Conservation (phyloP, 2,329 filamentous ascomycete species). For the Neonectria neomacrospora region DNA sequence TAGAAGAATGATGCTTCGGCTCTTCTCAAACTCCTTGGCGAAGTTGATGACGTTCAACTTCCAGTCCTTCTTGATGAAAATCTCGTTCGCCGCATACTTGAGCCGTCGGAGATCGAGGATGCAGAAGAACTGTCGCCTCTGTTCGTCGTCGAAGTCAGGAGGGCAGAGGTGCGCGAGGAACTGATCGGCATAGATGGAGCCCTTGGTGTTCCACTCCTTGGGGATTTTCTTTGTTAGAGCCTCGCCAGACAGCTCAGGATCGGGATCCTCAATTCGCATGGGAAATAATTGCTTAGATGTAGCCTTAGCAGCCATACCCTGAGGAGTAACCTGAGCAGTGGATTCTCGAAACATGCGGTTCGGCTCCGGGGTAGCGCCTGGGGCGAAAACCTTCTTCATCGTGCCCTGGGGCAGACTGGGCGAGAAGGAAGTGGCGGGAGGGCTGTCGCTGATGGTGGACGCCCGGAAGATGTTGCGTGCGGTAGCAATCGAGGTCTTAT, state of each 20-base stretch:
- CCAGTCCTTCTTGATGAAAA: constrained; percentile 70
- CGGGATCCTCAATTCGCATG: constrained; percentile 69
- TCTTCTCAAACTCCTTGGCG: constrained; percentile 73
- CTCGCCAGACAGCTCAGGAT: constrained; percentile 66
- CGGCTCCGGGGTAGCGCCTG: constrained; percentile 57
- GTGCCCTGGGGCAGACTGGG: constrained; percentile 58
- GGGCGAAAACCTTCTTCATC: constrained; percentile 60
- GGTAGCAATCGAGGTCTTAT: constrained; percentile 50
- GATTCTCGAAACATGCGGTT: constrained; percentile 57
- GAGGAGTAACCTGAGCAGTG: constrained; percentile 59
- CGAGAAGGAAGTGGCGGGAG: constrained; percentile 53
- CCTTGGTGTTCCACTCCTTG: constrained; percentile 60
- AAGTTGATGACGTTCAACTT: constrained; percentile 71
- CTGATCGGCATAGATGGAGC: constrained; percentile 70
- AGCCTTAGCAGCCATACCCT: constrained; percentile 61
- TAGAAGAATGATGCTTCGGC: constrained; percentile 68
- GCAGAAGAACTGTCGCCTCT: constrained; percentile 71
- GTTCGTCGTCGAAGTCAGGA: constrained; percentile 66
- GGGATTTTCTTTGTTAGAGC: constrained; percentile 64
- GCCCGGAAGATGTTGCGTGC: constrained; percentile 57
- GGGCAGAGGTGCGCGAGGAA: constrained; percentile 68
- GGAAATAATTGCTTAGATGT: constrained; percentile 64
- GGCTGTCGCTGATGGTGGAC: constrained; percentile 51
- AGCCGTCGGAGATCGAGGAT: constrained; percentile 70
- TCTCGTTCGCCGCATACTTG: constrained; percentile 70